Conservation (phyloP, 192 early-diverging fungal genomes). For the Backusella sp. region DNA sequence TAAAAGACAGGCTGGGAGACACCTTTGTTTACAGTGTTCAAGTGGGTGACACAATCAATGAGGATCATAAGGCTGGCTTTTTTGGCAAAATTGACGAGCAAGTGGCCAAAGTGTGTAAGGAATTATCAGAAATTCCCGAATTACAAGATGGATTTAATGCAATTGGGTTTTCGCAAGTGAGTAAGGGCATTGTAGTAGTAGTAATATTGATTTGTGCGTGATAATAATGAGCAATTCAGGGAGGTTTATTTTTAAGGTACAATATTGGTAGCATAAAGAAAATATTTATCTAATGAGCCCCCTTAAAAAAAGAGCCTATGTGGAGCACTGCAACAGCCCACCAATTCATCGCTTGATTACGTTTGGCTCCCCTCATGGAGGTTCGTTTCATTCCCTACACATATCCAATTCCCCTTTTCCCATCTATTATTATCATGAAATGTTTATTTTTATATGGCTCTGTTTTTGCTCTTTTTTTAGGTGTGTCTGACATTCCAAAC, state of each 20-base stretch:
- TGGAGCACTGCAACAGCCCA: constrained; percentile 80
- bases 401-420: not conserved
- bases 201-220: not conserved
- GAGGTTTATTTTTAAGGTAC: constrained; percentile 31
- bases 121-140: constrained; percentile 55
- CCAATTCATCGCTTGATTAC: constrained; percentile 78
- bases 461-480: constrained; percentile 18
- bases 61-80: constrained; percentile 80
- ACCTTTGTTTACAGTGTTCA: constrained; percentile 76
- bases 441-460: not conserved
- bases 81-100: constrained; percentile 86
- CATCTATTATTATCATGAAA: not conserved
- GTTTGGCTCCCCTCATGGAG: constrained; percentile 83
- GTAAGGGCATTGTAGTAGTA: not conserved
- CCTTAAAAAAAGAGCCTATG: constrained; percentile 59
- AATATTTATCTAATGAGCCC: not conserved
- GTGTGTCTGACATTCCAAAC: constrained; percentile 77
- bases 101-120: constrained; percentile 47
- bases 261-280: not conserved
- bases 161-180: constrained; percentile 88
- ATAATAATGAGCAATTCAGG: constrained; percentile 10
- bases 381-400: constrained; percentile 22
- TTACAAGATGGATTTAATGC: constrained; percentile 82
- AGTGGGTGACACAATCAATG: constrained; percentile 61
- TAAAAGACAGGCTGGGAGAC: constrained; percentile 52